Evolutionary conservation across 2,329 filamentous ascomycete genomes (phyloP), one percentile per base, ranked within the genome.

Genomic region (Metarhizium album): DNA sequence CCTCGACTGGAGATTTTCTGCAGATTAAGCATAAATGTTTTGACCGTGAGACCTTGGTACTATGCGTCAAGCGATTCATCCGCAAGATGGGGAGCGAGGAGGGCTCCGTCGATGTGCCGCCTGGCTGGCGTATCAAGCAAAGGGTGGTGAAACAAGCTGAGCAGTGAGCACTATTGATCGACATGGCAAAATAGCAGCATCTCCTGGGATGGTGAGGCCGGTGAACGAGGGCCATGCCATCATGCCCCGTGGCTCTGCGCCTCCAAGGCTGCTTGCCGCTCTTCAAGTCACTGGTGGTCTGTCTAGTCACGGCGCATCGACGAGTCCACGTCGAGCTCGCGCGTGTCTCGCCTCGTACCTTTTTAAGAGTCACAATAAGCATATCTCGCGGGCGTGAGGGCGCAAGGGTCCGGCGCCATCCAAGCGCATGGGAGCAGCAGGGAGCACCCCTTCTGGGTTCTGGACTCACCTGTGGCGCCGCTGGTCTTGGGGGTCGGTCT

Each of bases 391-490:
- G 42, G 24, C 20, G 13, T 23, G 18, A 43, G 40, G 40, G 8
- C 40, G 14, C 40, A 24, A 43, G 40, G 40, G 40, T 42, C 18
- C 14, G 8, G 38, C 38, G 38, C 38, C 38, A 42, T 42, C n/a
- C 5, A 18, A 18, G 18, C 14, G 7, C n/a, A 18, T 23, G 14
- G n/a, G 49, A 23, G 43, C 40, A 35, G 4, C 43, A 47, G 42
- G 45, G 33, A 50, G 43, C 46, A 45, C 46, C 31, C 42, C 38
- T 20, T 35, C 42, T 23, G 38, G n/a, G 31, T 49, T 50, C 51
- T 52, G 42, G 51, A 38, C 51, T 52, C 42, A 22, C 31, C n/a
- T 33, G 51, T 52, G 51, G 51, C 51, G 51, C 22, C 37, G 23
- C 35, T 40, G 46, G 47, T 42, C 47, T 42, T 48, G 35, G 42